Percentiles rank a stretch among this genome's conserved stretches.
Conservation (phyloP, 768 basidiomycete genomes). For the Kwoniella botswanensis region DNA sequence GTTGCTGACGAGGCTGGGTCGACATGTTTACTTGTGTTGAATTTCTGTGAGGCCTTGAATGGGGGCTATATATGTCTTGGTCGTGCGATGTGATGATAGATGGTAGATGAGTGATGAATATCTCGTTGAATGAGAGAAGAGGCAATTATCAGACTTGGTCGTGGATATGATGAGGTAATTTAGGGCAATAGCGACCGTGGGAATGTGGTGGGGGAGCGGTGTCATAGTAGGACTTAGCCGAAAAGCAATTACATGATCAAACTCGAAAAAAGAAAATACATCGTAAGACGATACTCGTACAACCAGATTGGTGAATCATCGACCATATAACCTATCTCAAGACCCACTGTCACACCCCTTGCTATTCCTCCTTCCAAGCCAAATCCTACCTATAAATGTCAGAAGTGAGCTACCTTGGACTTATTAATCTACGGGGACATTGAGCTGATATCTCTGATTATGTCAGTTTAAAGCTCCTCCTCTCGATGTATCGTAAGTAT, state of each 20-base stretch:
- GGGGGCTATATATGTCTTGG: no score
- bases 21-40: constrained; percentile 9
- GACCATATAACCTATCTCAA: no score
- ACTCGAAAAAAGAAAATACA: background rate
- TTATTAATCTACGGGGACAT: background rate
- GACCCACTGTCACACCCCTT: no score
- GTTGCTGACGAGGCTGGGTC: background rate
- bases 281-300: no score
- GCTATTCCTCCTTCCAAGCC: no score
- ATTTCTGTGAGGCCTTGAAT: no score
- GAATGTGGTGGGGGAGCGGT: no score
- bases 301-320: no score
- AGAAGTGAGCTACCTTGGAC: background rate
- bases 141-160: background rate
- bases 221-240: background rate
- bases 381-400: no score
- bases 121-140: background rate
- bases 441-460: background rate
- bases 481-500: constrained; percentile 37
- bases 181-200: background rate
- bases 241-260: background rate
- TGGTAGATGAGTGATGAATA: no score
- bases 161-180: background rate
- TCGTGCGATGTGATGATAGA: no score
- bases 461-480: constrained; percentile 21